Evolutionary conservation across 2,329 filamentous ascomycete genomes (phyloP), one percentile per base, ranked within the genome.

Genomic region (Corniculantispora saksenae): DNA sequence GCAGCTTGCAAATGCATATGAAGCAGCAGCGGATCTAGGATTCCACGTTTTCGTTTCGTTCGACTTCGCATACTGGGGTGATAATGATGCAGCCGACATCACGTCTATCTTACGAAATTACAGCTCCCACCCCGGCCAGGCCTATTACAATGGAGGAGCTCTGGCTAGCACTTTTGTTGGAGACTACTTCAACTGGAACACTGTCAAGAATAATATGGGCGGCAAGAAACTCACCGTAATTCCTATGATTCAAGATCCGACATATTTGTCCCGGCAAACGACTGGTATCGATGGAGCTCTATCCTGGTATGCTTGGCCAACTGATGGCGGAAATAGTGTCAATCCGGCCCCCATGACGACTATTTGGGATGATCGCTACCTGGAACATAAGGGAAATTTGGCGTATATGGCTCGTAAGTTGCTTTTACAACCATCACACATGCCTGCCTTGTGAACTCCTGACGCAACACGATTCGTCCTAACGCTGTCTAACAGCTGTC

Each of bases 31-130:
- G 19, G 65, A 69, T 38, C 40, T 69, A 13, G 66, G 64, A 45
- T 70, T 70, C 55, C 69, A 67, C 32, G 65, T 70, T 55, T 71
- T 71, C 62, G 69, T 71, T 62, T 71, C 69, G 1, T 70, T 70
- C 38, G 69, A 70, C 63, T 71, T 71, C 54, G 68, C 68, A 9
- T 71, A 70, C 63, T 71, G 69, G 70, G 63, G 62, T n/a, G 67
- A 66, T 21, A 66, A 65, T 47, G 70, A 71, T 47, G 67, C 67
- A 1, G 60, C 51, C 40, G 63, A 68, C 21, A 71, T 71, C 53
- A 66, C 64, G 6, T 62, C 64, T 56, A 62, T 69, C 25, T 43
- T 69, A 4, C 61, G 59, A 48, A 67, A 68, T 64, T 69, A 69
- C 63, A 64, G 51, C 15, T 17, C 61, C 17, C 63, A 67, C 47